Evolutionary conservation across 2,329 filamentous ascomycete genomes (phyloP).

Genomic region (Zymoseptoria crescenta): DNA sequence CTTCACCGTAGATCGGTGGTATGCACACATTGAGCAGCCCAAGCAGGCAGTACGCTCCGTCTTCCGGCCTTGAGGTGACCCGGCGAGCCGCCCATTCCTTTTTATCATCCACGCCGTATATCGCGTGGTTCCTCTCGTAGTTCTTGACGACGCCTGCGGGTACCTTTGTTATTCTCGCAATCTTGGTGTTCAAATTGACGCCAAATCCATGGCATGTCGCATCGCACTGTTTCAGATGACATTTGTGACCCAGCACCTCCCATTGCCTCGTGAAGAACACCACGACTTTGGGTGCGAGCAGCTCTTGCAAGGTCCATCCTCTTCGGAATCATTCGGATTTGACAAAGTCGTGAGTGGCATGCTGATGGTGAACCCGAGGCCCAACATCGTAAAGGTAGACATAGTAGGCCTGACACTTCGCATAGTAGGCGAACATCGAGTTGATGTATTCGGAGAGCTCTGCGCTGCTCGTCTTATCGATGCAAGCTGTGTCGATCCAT

Average conservation of each 20-base stretch:
- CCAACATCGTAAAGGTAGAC: slow-evolving; percentile 14
- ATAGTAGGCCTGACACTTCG: slow-evolving; percentile 10
- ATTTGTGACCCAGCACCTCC: slow-evolving; percentile 8
- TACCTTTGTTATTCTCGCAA: too few relatives aligned
- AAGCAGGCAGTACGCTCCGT: slow-evolving; percentile 39
- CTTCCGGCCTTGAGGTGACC: slow-evolving; percentile 24
- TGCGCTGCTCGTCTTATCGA: not conserved
- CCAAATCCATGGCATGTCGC: too few relatives aligned
- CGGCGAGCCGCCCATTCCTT: slow-evolving; percentile 1
- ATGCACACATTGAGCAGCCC: slow-evolving; percentile 40
- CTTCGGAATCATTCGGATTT: not conserved
- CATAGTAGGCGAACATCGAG: slow-evolving; percentile 9
- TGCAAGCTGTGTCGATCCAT: slow-evolving; percentile 11
- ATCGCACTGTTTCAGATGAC: not conserved
- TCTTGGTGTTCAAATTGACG: too few relatives aligned
- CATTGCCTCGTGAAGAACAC: slow-evolving; percentile 4
- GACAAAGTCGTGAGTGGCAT: slow-evolving; percentile 4
- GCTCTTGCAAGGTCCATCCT: slow-evolving; percentile 7
- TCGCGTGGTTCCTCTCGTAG: too few relatives aligned
- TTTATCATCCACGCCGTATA: not conserved
- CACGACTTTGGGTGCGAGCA: slow-evolving; percentile 3
- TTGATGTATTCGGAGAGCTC: not conserved
- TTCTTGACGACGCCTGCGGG: too few relatives aligned
- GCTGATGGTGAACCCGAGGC: not conserved
- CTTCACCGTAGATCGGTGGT: slow-evolving; percentile 37